A percentile compares a stretch with the other conserved stretches of the same genome.
These are phyloP conservation scores for Sonneratia caseolaris DNA, from an alignment of 345 rosid species.

Conservation along the genomic window DNA sequence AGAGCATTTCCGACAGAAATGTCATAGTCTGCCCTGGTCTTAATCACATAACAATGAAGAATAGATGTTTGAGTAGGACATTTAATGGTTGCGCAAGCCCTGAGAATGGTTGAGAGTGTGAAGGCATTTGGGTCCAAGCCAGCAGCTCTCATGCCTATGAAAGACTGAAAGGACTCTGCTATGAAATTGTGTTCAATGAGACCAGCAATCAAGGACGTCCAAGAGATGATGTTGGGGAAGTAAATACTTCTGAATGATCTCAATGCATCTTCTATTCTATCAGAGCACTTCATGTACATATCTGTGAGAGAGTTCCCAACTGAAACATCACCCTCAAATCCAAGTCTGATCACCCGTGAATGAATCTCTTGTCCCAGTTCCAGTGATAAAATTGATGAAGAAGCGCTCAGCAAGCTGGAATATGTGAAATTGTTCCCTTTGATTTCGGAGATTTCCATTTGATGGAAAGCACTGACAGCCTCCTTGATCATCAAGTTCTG, in stretches of 20 bases:
- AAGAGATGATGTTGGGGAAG: conserved; percentile 49
- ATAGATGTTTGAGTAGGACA: conserved; percentile 20
- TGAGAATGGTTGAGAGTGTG: conserved; percentile 45
- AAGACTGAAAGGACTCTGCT: conserved; percentile 27
- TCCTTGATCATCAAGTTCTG: conserved; percentile 27
- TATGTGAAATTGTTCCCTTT: conserved; percentile 26
- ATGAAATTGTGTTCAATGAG: conserved; percentile 33
- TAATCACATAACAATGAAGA: conserved; percentile 43
- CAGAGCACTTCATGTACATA: conserved; percentile 61
- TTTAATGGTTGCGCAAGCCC: conserved; percentile 26
- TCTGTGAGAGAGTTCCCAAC: conserved; percentile 58
- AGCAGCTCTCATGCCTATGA: conserved; percentile 36
- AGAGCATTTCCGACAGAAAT: conserved; percentile 46
- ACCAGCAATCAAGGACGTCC: conserved; percentile 67
- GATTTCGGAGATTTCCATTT: conserved; percentile 37
- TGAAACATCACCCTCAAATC: conserved; percentile 36
- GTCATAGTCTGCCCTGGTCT: conserved; percentile 23
- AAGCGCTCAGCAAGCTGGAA: conserved; percentile 20
- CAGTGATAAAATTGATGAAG: conserved; percentile 25
- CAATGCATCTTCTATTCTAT: conserved; percentile 25
- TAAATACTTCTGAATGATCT: conserved; percentile 34
- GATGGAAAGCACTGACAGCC: conserved; percentile 38
- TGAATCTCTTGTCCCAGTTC: conserved; percentile 56
- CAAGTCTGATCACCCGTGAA: conserved; percentile 31
- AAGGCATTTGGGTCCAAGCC: conserved; percentile 44